A percentile compares a stretch with the other conserved stretches of the same genome.
phyloP scores from a whole-genome alignment of 1,284 basidiomycete species.

The Laetiporus sulphureus region DNA sequence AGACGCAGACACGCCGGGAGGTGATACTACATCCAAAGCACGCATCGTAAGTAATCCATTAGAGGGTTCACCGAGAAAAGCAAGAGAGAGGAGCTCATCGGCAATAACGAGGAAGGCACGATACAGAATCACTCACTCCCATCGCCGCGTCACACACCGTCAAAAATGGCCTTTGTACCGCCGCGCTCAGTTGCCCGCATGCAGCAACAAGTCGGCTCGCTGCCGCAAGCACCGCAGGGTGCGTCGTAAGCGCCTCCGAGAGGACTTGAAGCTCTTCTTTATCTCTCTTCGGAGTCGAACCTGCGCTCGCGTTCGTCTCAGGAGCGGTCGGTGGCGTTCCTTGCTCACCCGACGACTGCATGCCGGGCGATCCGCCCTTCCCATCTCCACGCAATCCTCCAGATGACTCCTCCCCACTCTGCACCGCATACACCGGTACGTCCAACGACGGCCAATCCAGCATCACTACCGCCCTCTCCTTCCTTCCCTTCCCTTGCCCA shows the following conservation, averaged over 20 bases:
- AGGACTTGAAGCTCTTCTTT: conserved; percentile 4
- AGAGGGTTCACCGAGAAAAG: neutral
- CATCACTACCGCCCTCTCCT: neutral
- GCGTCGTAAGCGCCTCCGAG: conserved; percentile 46
- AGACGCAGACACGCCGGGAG: conserved; percentile 64
- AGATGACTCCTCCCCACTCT: neutral
- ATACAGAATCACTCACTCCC: conserved; percentile 38
- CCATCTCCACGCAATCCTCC: no score
- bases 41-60: neutral
- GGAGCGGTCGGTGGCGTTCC: neutral
- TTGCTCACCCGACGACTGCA: no score
- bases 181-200: conserved; percentile 54
- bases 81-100: conserved; percentile 3
- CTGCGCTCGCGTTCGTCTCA: neutral
- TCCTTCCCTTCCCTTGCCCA: neutral
- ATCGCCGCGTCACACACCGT: conserved; percentile 61
- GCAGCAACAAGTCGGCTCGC: conserved; percentile 60
- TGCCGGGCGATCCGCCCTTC: no score
- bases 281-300: neutral
- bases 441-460: conserved; percentile 5
- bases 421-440: conserved; percentile 1
- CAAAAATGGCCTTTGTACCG: conserved; percentile 59
- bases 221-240: conserved; percentile 52
- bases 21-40: no score
- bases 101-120: neutral